Evolutionary conservation across 2,329 filamentous ascomycete genomes (phyloP).

Genomic region (Penicillium sp.): DNA sequence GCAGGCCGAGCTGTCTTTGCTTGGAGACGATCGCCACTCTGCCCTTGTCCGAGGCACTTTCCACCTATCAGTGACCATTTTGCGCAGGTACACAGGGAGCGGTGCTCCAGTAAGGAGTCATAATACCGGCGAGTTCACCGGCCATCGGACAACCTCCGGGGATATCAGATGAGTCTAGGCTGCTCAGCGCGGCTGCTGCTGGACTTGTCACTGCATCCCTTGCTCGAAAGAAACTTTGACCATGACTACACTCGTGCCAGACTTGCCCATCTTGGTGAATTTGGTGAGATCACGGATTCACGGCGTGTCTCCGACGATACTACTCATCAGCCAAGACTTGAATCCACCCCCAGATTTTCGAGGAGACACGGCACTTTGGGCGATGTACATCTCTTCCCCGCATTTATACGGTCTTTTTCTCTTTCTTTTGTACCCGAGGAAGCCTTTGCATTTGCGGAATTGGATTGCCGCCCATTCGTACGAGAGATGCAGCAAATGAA

Average conservation of each 20-base stretch:
- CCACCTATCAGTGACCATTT: conserved; percentile 4
- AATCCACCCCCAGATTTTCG: background rate
- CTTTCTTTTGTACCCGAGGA: background rate
- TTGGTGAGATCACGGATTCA: background rate
- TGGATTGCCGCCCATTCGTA: background rate
- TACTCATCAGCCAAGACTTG: conserved; percentile 18
- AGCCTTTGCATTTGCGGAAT: conserved; percentile 12
- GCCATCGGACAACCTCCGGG: conserved; percentile 3
- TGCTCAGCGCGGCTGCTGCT: background rate
- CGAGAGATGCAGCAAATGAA: background rate
- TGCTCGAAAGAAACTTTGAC: background rate
- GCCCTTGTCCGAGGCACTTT: background rate
- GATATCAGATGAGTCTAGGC: background rate
- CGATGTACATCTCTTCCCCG: conserved; percentile 21
- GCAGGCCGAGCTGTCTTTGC: background rate
- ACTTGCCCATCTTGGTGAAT: background rate
- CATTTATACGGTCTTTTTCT: conserved; percentile 6
- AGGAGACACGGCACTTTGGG: background rate
- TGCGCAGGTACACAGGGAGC: background rate
- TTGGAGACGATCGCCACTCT: conserved; percentile 3
- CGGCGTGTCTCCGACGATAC: conserved; percentile 4
- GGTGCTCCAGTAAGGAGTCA: background rate
- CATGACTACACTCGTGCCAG: background rate
- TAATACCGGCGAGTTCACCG: background rate
- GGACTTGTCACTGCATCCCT: background rate